A percentile compares a stretch with the other conserved stretches of the same genome.
Evolutionary conservation across 306 rosid genomes (phyloP).

Genomic region (Sesbania bispinosa): DNA sequence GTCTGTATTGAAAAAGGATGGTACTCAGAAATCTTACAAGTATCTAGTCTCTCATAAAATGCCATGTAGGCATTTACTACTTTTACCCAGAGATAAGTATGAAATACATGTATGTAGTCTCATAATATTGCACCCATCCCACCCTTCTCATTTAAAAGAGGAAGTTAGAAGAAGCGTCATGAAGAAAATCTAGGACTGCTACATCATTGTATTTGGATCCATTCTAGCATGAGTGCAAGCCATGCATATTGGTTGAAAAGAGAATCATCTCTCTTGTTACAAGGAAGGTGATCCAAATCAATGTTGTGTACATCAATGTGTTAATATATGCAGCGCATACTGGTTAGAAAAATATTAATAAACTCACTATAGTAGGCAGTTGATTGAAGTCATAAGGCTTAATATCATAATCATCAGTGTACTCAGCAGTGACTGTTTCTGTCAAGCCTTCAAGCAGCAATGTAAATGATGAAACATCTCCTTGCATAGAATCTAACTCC

Average conservation of each 20-base stretch:
- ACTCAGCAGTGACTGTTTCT: constrained; percentile 23
- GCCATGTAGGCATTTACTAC: neutral
- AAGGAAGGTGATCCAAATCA: no score
- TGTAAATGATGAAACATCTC: constrained; percentile 36
- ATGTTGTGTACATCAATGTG: neutral
- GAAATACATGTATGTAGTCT: neutral
- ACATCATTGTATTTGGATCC: no score
- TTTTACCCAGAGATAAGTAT: neutral
- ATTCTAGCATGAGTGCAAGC: no score
- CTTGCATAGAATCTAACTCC: constrained; percentile 35
- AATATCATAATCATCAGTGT: constrained; percentile 24
- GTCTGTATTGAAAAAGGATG: neutral
- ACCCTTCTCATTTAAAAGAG: no score
- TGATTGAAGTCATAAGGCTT: constrained; percentile 27
- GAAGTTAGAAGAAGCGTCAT: no score
- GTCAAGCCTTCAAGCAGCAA: constrained; percentile 53
- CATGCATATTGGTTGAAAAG: no score
- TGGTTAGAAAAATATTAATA: constrained; percentile 3
- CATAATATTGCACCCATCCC: neutral
- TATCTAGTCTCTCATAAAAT: neutral
- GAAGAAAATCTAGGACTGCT: no score
- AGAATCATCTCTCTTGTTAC: no score
- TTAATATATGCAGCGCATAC: neutral
- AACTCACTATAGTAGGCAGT: constrained; percentile 27
- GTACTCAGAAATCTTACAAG: neutral